Evolutionary conservation across 1,284 basidiomycete species (phyloP).

Genomic region (Cutaneotrichosporon sp.): DNA sequence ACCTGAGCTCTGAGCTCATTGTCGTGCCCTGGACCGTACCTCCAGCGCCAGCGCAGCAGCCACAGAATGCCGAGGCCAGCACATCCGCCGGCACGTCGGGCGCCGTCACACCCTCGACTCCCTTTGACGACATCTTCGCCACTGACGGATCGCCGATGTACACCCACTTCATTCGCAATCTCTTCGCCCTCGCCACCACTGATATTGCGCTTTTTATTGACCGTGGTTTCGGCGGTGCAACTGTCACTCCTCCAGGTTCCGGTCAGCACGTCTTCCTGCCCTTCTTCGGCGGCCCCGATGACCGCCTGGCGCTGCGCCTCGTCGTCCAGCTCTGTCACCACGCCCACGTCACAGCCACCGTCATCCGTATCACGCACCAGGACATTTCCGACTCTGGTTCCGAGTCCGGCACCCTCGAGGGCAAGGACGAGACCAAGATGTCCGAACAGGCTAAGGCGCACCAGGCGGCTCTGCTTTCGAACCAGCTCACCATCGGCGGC

Average conservation of each 20-base stretch:
- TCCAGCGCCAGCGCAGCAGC: constrained; percentile 8
- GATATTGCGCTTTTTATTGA: constrained; percentile 82
- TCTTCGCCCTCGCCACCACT: constrained; percentile 60
- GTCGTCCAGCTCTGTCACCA: constrained; percentile 67
- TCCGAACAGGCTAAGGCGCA: constrained; percentile 36
- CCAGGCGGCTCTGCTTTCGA: constrained; percentile 39
- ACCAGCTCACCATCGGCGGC: constrained; percentile 42
- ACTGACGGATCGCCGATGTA: constrained; percentile 53
- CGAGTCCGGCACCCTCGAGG: constrained; percentile 41
- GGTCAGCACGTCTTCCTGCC: constrained; percentile 71
- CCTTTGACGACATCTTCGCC: constrained; percentile 44
- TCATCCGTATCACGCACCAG: constrained; percentile 55
- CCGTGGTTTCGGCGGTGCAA: constrained; percentile 52
- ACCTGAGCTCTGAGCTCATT: constrained; percentile 64
- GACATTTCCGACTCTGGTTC: constrained; percentile 44
- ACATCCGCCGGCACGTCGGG: constrained; percentile 6
- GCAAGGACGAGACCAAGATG: constrained; percentile 22
- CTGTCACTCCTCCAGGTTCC: constrained; percentile 31
- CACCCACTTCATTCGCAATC: constrained; percentile 71
- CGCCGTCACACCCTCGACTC: constrained; percentile 53
- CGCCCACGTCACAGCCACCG: constrained; percentile 63
- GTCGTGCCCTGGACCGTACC: constrained; percentile 70
- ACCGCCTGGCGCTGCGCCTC: constrained; percentile 73
- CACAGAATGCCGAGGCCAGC: constrained; percentile 5
- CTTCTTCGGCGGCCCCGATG: constrained; percentile 90